phyloP scores from a whole-genome alignment of 768 basidiomycete genomes.

The Pisolithus tinctorius region DNA sequence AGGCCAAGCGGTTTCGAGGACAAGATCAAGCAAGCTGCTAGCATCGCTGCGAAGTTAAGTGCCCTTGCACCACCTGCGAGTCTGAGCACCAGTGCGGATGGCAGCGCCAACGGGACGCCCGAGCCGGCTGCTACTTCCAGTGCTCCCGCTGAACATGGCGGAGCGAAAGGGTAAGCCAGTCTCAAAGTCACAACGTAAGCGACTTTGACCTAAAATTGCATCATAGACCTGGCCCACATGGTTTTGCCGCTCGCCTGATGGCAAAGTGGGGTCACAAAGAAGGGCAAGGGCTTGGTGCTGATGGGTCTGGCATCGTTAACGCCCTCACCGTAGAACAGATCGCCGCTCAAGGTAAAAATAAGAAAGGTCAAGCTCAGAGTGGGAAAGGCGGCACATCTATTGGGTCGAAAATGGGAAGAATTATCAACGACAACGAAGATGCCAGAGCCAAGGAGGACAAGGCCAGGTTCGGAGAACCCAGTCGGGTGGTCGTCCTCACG shows the following conservation, averaged over 20 bases:
- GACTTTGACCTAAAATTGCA: not conserved
- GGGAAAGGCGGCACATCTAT: constrained; percentile 32
- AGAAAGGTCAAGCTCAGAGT: constrained; percentile 32
- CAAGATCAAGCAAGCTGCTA: constrained; percentile 69
- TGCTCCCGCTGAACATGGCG: constrained; percentile 23
- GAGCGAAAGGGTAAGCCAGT: not conserved
- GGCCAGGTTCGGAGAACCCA: constrained; percentile 81
- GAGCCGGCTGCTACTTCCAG: constrained; percentile 25
- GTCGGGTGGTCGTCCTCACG: constrained; percentile 81
- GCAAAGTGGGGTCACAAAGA: constrained; percentile 95
- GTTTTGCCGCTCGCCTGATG: constrained; percentile 84
- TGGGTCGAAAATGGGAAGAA: constrained; percentile 75
- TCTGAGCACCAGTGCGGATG: constrained; percentile 13
- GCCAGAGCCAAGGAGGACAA: constrained; percentile 68
- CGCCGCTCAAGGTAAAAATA: constrained; percentile 31
- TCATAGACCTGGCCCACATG: constrained; percentile 52
- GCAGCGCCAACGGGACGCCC: constrained; percentile 5
- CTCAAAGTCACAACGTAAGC: not conserved
- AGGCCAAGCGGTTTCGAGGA: constrained; percentile 48
- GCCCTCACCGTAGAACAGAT: constrained; percentile 77
- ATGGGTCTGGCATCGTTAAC: constrained; percentile 81
- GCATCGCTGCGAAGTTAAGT: constrained; percentile 69
- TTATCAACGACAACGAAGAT: constrained; percentile 88
- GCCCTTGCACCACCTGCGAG: constrained; percentile 38
- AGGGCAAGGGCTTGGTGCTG: constrained; percentile 85